These are phyloP conservation scores for Eutrema heterophyllum DNA, from an alignment of 345 rosid genomes.

Conservation along the genomic window DNA sequence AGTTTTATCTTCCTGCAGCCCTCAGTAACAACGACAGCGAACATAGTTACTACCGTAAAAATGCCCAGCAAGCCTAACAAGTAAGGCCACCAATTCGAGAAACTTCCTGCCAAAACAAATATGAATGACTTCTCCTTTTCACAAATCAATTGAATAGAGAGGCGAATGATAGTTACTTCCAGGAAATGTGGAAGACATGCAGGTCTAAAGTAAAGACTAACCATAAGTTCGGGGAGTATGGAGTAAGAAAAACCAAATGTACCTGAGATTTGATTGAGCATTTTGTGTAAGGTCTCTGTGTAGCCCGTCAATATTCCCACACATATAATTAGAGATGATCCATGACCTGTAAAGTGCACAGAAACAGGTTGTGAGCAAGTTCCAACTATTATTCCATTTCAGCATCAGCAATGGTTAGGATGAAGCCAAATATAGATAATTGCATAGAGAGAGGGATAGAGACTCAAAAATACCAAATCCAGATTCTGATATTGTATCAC, in stretches of 20 bases:
- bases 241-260: conserved; percentile 19
- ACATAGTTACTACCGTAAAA: conserved; percentile 83
- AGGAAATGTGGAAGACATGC: neutral
- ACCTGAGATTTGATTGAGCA: conserved; percentile 88
- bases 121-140: neutral
- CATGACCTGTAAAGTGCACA: conserved; percentile 66
- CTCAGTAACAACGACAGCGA: conserved; percentile 91
- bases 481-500: conserved; percentile 89
- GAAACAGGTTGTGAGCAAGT: conserved; percentile 9
- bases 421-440: neutral
- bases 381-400: neutral
- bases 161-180: neutral
- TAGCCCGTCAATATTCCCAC: conserved; percentile 94
- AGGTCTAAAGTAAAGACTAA: conserved; percentile 1
- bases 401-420: conserved; percentile 6
- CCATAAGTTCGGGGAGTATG: neutral
- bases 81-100: conserved; percentile 71
- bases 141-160: neutral
- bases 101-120: conserved; percentile 50
- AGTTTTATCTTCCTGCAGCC: conserved; percentile 96
- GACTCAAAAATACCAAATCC: conserved; percentile 67
- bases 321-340: conserved; percentile 84
- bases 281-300: conserved; percentile 84
- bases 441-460: neutral
- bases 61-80: conserved; percentile 58